A percentile compares a stretch with the other conserved stretches of the same genome.
These are phyloP conservation scores for Pleurotus ostreatus DNA, from an alignment of 768 basidiomycete species.

Conservation along the genomic window DNA sequence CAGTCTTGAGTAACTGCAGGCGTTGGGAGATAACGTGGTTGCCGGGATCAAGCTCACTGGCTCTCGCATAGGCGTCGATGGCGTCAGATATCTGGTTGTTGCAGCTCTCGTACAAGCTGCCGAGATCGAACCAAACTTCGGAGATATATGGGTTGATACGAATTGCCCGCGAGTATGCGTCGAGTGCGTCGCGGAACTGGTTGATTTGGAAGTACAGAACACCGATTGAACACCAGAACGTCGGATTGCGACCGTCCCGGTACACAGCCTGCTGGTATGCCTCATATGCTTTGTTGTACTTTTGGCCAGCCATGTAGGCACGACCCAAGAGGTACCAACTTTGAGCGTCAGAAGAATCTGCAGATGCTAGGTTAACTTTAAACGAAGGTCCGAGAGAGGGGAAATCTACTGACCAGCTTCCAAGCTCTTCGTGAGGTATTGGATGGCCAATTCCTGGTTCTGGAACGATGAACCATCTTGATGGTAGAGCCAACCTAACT, in stretches of 20 bases:
- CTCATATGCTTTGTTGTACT: constrained; percentile 99
- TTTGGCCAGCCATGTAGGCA: constrained; percentile 97
- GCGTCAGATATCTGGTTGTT: constrained; percentile 99
- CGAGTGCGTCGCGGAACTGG: constrained; percentile 97
- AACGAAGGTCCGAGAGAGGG: background rate
- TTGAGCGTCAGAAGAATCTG: constrained; percentile 93
- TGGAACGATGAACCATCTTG: constrained; percentile 94
- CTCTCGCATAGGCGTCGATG: constrained; percentile 96
- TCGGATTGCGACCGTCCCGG: constrained; percentile 97
- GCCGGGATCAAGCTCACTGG: constrained; percentile 86
- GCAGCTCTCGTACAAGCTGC: constrained; percentile 94
- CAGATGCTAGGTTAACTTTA: background rate
- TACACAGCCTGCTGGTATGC: constrained; percentile 99
- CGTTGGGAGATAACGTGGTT: constrained; percentile 83
- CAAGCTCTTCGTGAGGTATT: constrained; percentile 90
- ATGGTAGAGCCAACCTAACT: constrained; percentile 96
- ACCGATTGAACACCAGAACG: constrained; percentile 99
- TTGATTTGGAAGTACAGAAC: constrained; percentile 99
- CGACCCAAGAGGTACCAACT: constrained; percentile 99
- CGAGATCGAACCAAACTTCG: constrained; percentile 97
- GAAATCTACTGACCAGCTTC: constrained; percentile 72
- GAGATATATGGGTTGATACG: constrained; percentile 97
- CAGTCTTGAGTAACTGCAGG: constrained; percentile 72
- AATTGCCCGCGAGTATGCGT: constrained; percentile 98
- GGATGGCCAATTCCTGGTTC: constrained; percentile 92